Evolutionary conservation across 331 rosid species (phyloP), one percentile per base, ranked within the genome.

Genomic region (Arachis monticola): DNA sequence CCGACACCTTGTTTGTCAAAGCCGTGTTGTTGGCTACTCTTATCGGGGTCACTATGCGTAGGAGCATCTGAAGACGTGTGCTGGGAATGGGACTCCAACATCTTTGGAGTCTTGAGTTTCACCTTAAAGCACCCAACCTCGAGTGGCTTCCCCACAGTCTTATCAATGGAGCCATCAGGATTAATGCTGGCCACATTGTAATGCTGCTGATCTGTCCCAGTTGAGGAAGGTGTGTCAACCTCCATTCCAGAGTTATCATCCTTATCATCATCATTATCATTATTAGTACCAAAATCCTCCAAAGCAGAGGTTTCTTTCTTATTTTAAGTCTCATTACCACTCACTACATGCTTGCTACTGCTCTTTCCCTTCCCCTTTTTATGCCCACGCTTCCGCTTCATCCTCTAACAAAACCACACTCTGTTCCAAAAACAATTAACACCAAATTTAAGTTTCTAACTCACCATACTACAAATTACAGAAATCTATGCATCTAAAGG

Each of bases 301-400:
- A 83, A 66, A 61, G 78, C 88, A 13, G 89, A 89, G 66, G 59
- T 76, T 22, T 80, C 91, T 81, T 85, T 89, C 50, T 63, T 60
- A 64, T 77, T 77, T 70, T 80, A 69, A 0, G 77, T 78, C 66
- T 77, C 89, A 14, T 75, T 79, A 38, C 32, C 84, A 87, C 64
- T 68, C 10, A 48, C 79, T 42, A 61, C 85, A 61, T 81, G 74
- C 10, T 67, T 67, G 27, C 46, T 52, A 27, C 51, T 68, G 13
- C 69, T 85, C 85, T 91, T 93, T 5, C 83, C 50, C 22, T 17
- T 17, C 22, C 22, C 22, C 22, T 17, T 17, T 17, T 17, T 17
- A 17, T 17, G 22, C 22, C 92, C 95, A 27, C 98, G 90, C 82
- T 91, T 94, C 38, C 97, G 95, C 83, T 94, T 94, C 99, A 91